Evolutionary conservation across 2,329 filamentous ascomycete species (phyloP).

Genomic region (Coleophoma crateriformis): DNA sequence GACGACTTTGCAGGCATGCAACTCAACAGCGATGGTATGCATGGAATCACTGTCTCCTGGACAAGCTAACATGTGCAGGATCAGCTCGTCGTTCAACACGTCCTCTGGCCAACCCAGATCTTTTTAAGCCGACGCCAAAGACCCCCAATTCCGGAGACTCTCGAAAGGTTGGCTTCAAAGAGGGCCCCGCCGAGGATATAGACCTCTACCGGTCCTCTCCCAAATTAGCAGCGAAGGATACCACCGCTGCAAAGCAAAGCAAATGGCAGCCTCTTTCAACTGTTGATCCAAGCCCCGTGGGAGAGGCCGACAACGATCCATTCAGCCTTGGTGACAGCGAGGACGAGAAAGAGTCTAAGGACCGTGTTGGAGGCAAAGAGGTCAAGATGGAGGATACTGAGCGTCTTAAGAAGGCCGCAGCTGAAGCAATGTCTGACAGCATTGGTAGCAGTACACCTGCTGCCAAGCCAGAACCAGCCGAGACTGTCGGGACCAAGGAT

Average conservation of each 20-base stretch:
- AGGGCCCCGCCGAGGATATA: slow-evolving; percentile 66
- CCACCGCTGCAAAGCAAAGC: slow-evolving; percentile 62
- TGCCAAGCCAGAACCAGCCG: slow-evolving; percentile 22
- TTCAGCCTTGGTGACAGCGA: slow-evolving; percentile 96
- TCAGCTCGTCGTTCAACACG: slow-evolving; percentile 54
- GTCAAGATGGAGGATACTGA: slow-evolving; percentile 50
- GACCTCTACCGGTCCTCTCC: slow-evolving; percentile 67
- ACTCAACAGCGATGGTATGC: slow-evolving; percentile 56
- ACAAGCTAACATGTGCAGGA: slow-evolving; percentile 29
- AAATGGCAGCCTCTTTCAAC: slow-evolving; percentile 96
- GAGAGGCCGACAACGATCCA: slow-evolving; percentile 85
- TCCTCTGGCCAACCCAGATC: slow-evolving; percentile 67
- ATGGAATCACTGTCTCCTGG: not conserved
- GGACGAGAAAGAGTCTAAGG: slow-evolving; percentile 77
- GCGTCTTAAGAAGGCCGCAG: slow-evolving; percentile 58
- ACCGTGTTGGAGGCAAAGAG: slow-evolving; percentile 39
- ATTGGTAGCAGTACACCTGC: slow-evolving; percentile 21
- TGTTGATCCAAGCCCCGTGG: slow-evolving; percentile 78
- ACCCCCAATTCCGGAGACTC: slow-evolving; percentile 35
- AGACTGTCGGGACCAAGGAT: slow-evolving; percentile 23
- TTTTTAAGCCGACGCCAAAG: slow-evolving; percentile 65
- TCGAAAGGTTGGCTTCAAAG: slow-evolving; percentile 49
- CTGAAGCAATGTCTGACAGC: slow-evolving; percentile 37
- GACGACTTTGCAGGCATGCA: slow-evolving; percentile 80
- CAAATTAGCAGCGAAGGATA: slow-evolving; percentile 46